Base-by-base conservation (phyloP, 805 yeast genomes). In the Clavispora phyllophila region DNA sequence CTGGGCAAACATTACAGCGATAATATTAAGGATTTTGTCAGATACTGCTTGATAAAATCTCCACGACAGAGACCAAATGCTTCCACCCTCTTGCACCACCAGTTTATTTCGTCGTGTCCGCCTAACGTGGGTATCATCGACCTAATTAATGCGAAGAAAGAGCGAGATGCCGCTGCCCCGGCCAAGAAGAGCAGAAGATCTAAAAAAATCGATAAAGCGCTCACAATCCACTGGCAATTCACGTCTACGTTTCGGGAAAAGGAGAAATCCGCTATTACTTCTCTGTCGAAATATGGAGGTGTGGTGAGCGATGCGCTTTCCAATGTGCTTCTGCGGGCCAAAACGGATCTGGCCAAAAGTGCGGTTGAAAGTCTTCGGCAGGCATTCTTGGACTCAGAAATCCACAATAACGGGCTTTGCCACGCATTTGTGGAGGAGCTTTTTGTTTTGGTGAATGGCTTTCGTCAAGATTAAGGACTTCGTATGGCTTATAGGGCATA, bases 371-470 rank as follows among this genome's bases (percentile, higher is more conserved):
- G 58, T 3, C 57, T 84, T 39, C 63, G 67, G 28, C 53, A 61
- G 5, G 61, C 60, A 9, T 61, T 84, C 29, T 56, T 62, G 2
- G 57, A 56, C 3, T 70, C 73, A 25, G 89, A 85, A 51, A 44
- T 53, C 18, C 56, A 61, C 17, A 78, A 77, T 43, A 82, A 85
- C 1, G 93, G 93, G 0, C 66, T 85, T 35, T 64, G 79, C 37
- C 81, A 77, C 43, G 87, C 87, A 0, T 68, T 85, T 8, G 63
- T 81, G 8, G 87, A 84, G 58, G 91, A 84, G 55, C 61, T 83
- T 10, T 39, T 40, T 17, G 49, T 42, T 7, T 43, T 47, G 12
- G 36, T 48, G 7, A 29, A 29, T 9, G 33, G 33, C 5, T 9
- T 8, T 15, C 33, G 20, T 9, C 20, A 17, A 15, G 20, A 17